Base-by-base conservation (phyloP, 805 yeast species). In the Crinitomyces ghanaensis region DNA sequence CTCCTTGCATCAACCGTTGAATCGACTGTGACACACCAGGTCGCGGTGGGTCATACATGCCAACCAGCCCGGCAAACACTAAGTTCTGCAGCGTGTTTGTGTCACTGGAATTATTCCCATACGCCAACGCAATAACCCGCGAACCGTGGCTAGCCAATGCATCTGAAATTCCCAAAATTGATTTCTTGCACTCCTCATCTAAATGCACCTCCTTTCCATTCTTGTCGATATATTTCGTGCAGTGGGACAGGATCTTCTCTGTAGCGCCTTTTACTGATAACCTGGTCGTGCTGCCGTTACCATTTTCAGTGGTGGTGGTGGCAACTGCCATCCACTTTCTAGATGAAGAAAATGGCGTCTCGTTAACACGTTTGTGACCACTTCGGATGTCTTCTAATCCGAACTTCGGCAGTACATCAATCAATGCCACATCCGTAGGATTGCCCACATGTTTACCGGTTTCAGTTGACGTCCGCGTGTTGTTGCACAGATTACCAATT, bases 41-140 rank as follows among this genome's bases (percentile, higher is more conserved):
- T 50, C 98, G 73, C 37, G 99, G 99, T 6, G 99, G 99, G 59
- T 91, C 99, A 48, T 83, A 84, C 94, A 91, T 85, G 36, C 95
- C 97, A 42, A 84, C 66, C 28, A 91, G 59, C 8, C 99, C 99
- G 43, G 81, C 69, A 50, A 88, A 88, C 2, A 72, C 64, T 44
- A 91, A 64, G 18, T 72, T 77, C 0, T 64, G 46, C 9, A 86
- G 47, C 12, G 27, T 31, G 13, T 43, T 39, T 9, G 35, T 27
- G 19, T 23, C 40, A 31, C 35, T 30, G 39, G 59, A 58, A 12
- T 57, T 50, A 37, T 52, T 63, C 34, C 66, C 62, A 41, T 67
- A 71, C 4, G 91, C 95, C 58, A 86, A 71, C 0, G 82, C 91
- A 34, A 86, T 63, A 18, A 85, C 82, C 50, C 98, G 72, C 48